phyloP scores from a whole-genome alignment of 129 eudicot genomes.

The Pseudognaphalium luteoalbum region DNA sequence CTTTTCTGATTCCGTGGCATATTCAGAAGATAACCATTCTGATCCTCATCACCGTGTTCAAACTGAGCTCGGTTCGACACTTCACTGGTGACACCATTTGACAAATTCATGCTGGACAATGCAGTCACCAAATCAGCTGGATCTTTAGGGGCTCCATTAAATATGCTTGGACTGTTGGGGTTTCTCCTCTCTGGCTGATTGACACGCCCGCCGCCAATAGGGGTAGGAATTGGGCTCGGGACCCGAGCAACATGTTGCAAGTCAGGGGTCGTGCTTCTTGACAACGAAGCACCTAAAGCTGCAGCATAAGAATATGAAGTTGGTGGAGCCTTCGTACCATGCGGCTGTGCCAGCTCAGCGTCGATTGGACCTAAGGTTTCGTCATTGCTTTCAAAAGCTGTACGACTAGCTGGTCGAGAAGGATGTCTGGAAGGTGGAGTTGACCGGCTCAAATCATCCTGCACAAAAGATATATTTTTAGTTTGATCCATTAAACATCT shows the following conservation, averaged over 20 bases:
- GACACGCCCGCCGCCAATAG: slow-evolving; percentile 79
- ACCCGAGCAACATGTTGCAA: slow-evolving; percentile 83
- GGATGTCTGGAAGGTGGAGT: slow-evolving; percentile 81
- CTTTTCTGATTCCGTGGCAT: slow-evolving; percentile 45
- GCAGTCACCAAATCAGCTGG: slow-evolving; percentile 65
- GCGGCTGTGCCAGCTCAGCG: slow-evolving; percentile 65
- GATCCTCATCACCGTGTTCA: slow-evolving; percentile 49
- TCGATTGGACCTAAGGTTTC: slow-evolving; percentile 52
- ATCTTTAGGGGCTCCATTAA: slow-evolving; percentile 56
- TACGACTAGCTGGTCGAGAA: slow-evolving; percentile 94
- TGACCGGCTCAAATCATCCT: slow-evolving; percentile 77
- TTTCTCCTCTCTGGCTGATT: slow-evolving; percentile 55
- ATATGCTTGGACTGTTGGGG: slow-evolving; percentile 53
- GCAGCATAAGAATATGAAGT: slow-evolving; percentile 90
- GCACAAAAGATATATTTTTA: slow-evolving; percentile 19
- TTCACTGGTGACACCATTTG: slow-evolving; percentile 56
- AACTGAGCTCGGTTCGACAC: slow-evolving; percentile 45
- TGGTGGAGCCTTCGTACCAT: slow-evolving; percentile 48
- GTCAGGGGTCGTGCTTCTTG: slow-evolving; percentile 98
- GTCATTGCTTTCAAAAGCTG: slow-evolving; percentile 64
- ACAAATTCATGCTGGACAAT: slow-evolving; percentile 70
- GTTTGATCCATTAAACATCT: neutral
- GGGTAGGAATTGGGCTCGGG: slow-evolving; percentile 90
- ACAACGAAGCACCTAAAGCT: slow-evolving; percentile 85
- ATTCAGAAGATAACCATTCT: slow-evolving; percentile 52